These are phyloP conservation scores for Hyphodiscus hymeniophilus DNA, from an alignment of 495 filamentous ascomycete genomes.

Conservation along the genomic window DNA sequence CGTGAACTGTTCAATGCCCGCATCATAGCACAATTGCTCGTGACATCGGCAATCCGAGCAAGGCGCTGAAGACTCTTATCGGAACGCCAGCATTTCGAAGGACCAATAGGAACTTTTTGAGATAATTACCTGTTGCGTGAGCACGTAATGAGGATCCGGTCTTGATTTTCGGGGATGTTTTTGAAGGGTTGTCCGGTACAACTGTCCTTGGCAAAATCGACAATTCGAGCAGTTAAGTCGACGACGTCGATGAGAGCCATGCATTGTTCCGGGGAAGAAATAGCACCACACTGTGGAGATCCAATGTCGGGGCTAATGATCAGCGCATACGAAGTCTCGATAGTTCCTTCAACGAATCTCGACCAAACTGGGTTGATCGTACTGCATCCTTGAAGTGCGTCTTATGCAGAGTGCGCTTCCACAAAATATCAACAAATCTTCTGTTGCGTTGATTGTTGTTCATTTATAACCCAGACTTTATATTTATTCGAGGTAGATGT, in stretches of 20 bases:
- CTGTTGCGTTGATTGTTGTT: conserved; percentile 42
- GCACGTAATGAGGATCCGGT: conserved; percentile 44
- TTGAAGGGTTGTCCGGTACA: conserved; percentile 50
- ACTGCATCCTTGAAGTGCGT: conserved; percentile 45
- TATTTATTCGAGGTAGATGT: conserved; percentile 42
- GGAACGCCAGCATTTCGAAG: conserved; percentile 39
- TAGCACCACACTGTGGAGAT: conserved; percentile 44
- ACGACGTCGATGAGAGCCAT: conserved; percentile 38
- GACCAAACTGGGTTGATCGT: conserved; percentile 50
- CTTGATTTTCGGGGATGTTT: conserved; percentile 30
- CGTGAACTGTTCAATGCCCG: conserved; percentile 25
- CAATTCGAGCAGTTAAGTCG: conserved; percentile 32
- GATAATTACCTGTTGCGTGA: conserved; percentile 56
- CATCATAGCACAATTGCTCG: conserved; percentile 14
- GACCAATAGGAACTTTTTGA: conserved; percentile 39
- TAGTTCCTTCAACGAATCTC: conserved; percentile 31
- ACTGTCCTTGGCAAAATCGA: conserved; percentile 50
- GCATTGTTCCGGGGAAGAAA: conserved; percentile 44
- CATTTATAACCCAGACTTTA: conserved; percentile 46
- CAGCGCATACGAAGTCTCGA: conserved; percentile 37
- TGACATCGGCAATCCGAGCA: conserved; percentile 36
- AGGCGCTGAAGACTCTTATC: conserved; percentile 40
- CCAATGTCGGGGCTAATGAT: conserved; percentile 47
- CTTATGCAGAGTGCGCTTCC: too few species aligned
- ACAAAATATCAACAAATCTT: conserved; percentile 43